A percentile compares a stretch with the other conserved stretches of the same genome.
phyloP scores from a whole-genome alignment of 768 basidiomycete species.

The Podaxis sp. region DNA sequence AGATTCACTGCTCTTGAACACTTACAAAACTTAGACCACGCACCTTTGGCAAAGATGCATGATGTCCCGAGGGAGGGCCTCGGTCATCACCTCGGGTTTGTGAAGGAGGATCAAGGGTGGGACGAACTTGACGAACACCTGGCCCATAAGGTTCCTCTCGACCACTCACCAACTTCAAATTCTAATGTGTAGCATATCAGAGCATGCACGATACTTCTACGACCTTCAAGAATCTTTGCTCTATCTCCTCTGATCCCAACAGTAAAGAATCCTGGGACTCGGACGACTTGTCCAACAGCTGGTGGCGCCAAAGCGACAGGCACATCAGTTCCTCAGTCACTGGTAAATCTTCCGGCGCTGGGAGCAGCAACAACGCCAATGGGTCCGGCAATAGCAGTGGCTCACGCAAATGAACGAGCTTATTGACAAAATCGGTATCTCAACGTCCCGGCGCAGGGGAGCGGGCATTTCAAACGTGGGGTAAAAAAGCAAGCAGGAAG shows the following conservation, averaged over 20 bases:
- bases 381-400: constrained; percentile 19
- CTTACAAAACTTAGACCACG: too few relatives aligned
- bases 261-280: constrained; percentile 55
- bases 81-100: too few relatives aligned
- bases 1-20: too few relatives aligned
- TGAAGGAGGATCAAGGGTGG: too few relatives aligned
- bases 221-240: constrained; percentile 48
- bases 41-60: too few relatives aligned
- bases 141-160: too few relatives aligned
- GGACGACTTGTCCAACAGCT: constrained; percentile 40
- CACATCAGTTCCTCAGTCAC: constrained; percentile 15
- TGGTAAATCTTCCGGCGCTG: neutral
- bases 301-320: constrained; percentile 16
- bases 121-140: too few relatives aligned
- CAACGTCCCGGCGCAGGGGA: constrained; percentile 45
- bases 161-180: neutral
- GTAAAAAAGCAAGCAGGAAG: constrained; percentile 39
- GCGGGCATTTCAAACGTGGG: constrained; percentile 37
- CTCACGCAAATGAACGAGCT: constrained; percentile 58
- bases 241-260: constrained; percentile 23
- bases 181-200: constrained; percentile 29
- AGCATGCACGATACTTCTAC: constrained; percentile 66
- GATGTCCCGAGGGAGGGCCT: too few relatives aligned
- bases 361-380: constrained; percentile 19
- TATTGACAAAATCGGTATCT: constrained; percentile 58